These are phyloP conservation scores for Pilasporangium apinafurcum DNA, from an alignment of 352 stramenopile genomes.

Conservation along the genomic window DNA sequence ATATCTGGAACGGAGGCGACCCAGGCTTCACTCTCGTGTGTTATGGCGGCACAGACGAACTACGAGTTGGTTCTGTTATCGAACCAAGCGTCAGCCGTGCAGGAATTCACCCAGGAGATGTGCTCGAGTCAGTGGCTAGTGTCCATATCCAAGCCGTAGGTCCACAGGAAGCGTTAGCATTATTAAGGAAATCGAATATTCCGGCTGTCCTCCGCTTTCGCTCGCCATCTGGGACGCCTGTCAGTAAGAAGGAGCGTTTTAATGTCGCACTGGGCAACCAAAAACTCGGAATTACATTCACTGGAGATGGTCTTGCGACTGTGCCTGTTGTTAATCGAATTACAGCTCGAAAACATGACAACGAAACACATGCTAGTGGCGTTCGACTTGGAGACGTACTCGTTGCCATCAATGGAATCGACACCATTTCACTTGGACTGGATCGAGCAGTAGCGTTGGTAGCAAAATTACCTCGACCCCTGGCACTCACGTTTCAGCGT, in stretches of 20 bases:
- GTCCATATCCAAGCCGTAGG: conserved; percentile 22
- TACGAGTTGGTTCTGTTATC: too few species aligned
- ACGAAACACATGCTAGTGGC: background rate
- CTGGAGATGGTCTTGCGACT: conserved; percentile 27
- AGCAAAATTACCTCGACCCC: conserved; percentile 16
- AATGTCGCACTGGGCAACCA: conserved; percentile 24
- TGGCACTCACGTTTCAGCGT: conserved; percentile 55
- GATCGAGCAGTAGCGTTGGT: conserved; percentile 27
- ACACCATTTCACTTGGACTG: conserved; percentile 36
- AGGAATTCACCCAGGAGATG: conserved; percentile 43
- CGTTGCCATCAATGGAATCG: conserved; percentile 45
- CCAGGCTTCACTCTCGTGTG: conserved; percentile 23
- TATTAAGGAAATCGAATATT: conserved; percentile 17
- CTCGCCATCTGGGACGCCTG: background rate
- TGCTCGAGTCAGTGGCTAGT: conserved; percentile 40
- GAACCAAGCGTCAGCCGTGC: conserved; percentile 39
- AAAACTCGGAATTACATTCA: conserved; percentile 40
- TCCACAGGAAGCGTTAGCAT: conserved; percentile 20
- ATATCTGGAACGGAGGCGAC: conserved; percentile 25
- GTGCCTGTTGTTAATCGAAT: conserved; percentile 46
- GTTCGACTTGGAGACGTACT: conserved; percentile 41
- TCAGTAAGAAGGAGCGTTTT: conserved; percentile 22
- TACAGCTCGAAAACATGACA: background rate
- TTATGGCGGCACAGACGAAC: too few species aligned
- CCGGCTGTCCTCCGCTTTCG: conserved; percentile 46